phyloP scores from a whole-genome alignment of 352 stramenopile genomes.

The Globisporangium recalcitrans region DNA sequence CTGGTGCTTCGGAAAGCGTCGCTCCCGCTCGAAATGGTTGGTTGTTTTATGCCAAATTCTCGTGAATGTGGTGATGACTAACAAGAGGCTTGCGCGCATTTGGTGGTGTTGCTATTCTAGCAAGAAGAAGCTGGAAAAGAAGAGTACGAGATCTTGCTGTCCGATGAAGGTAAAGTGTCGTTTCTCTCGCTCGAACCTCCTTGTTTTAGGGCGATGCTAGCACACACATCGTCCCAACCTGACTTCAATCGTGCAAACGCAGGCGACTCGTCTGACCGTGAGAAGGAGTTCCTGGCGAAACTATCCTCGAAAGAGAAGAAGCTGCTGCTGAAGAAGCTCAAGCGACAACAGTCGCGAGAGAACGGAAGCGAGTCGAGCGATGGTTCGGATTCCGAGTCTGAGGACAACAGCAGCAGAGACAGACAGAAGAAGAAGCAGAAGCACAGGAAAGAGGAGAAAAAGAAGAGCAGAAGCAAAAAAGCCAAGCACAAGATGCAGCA shows the following conservation, averaged over 20 bases:
- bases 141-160: conserved; percentile 66
- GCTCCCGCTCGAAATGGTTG: conserved; percentile 69
- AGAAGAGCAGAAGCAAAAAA: conserved; percentile 12
- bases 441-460: conserved; percentile 12
- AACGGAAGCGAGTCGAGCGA: conserved; percentile 14
- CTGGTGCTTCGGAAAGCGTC: conserved; percentile 46
- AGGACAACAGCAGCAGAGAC: conserved; percentile 11
- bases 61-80: background rate
- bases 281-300: conserved; percentile 44
- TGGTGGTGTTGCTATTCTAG: conserved; percentile 5
- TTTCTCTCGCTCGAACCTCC: background rate
- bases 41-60: too few relatives aligned
- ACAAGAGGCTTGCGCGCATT: background rate
- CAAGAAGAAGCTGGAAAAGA: conserved; percentile 22
- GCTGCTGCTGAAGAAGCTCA: conserved; percentile 49
- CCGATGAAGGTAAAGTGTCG: conserved; percentile 39
- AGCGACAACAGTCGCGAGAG: conserved; percentile 23
- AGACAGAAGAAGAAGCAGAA: conserved; percentile 21
- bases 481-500: background rate
- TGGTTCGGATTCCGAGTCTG: conserved; percentile 19
- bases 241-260: background rate
- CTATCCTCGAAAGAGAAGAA: conserved; percentile 73
- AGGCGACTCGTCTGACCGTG: conserved; percentile 27
- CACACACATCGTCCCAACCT: background rate
- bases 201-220: background rate